These are phyloP conservation scores for Mycena sp. DNA, from an alignment of 1,284 basidiomycete genomes.

Conservation along the genomic window DNA sequence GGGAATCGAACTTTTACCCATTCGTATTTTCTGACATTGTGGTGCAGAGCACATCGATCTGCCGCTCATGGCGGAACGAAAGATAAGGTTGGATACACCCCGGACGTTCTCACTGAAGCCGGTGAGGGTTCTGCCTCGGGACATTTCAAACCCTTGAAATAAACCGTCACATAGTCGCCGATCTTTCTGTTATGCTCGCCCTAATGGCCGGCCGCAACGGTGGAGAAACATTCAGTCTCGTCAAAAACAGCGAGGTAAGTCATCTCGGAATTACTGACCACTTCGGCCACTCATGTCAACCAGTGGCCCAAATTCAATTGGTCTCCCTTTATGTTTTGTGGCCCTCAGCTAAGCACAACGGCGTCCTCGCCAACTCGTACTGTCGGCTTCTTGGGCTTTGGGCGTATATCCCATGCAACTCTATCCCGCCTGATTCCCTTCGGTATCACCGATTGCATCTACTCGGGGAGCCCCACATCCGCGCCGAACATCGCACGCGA, in stretches of 20 bases:
- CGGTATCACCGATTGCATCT: slow-evolving; percentile 75
- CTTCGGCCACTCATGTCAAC: not conserved
- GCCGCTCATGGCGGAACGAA: slow-evolving; percentile 65
- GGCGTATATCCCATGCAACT: slow-evolving; percentile 88
- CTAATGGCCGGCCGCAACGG: slow-evolving; percentile 90
- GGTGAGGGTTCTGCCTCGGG: slow-evolving; percentile 53
- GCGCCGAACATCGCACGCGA: slow-evolving; percentile 55
- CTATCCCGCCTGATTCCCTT: slow-evolving; percentile 83
- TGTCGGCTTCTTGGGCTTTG: slow-evolving; percentile 93
- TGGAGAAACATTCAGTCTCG: slow-evolving; percentile 69
- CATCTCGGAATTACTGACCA: not conserved
- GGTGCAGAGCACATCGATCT: slow-evolving; percentile 84
- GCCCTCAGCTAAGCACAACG: slow-evolving; percentile 76
- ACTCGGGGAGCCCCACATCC: slow-evolving; percentile 65
- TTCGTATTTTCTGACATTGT: too few relatives aligned
- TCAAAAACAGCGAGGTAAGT: slow-evolving; percentile 73
- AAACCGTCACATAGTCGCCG: slow-evolving; percentile 71
- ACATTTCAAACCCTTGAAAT: not conserved
- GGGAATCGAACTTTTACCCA: not conserved
- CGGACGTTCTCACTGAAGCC: slow-evolving; percentile 89
- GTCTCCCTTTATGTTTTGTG: slow-evolving; percentile 85
- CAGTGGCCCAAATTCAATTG: slow-evolving; percentile 75
- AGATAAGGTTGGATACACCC: slow-evolving; percentile 91
- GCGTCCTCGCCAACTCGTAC: slow-evolving; percentile 65
- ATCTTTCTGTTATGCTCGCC: slow-evolving; percentile 87